Evolutionary conservation across 2,329 filamentous ascomycete genomes (phyloP).

Genomic region (Arthroderma sp.): DNA sequence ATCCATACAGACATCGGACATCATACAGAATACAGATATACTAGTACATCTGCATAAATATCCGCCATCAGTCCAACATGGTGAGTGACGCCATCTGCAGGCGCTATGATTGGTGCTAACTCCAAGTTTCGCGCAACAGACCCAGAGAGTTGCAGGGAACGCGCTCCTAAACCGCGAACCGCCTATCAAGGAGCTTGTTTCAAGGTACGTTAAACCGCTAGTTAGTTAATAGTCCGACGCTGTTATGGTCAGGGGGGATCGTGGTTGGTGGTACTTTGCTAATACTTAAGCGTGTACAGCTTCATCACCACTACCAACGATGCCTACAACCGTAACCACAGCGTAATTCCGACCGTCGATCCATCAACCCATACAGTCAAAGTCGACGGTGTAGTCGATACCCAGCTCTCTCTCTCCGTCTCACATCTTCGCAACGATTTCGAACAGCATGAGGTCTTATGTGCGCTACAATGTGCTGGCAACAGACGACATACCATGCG

Average conservation of each 20-base stretch:
- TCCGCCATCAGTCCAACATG: too few species aligned
- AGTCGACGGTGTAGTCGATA: conserved; percentile 38
- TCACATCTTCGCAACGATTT: conserved; percentile 35
- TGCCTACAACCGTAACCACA: conserved; percentile 47
- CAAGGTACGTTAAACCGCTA: conserved; percentile 7
- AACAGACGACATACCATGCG: conserved; percentile 50
- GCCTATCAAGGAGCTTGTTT: conserved; percentile 11
- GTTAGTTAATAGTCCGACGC: background rate
- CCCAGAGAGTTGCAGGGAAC: background rate
- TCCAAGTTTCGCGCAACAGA: too few species aligned
- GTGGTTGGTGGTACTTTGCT: background rate
- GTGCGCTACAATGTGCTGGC: conserved; percentile 47
- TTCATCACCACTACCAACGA: conserved; percentile 41
- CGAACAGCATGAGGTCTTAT: conserved; percentile 42
- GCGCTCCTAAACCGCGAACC: conserved; percentile 11
- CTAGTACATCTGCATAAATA: too few species aligned
- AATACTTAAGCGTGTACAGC: conserved; percentile 14
- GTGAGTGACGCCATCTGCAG: too few species aligned
- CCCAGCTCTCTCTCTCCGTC: conserved; percentile 33
- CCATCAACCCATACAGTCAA: conserved; percentile 29
- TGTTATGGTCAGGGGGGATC: background rate
- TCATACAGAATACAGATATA: too few species aligned
- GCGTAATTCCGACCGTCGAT: conserved; percentile 38
- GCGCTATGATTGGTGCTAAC: too few species aligned
- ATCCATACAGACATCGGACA: too few species aligned